Evolutionary conservation across 805 yeast genomes (phyloP), one percentile per base, ranked within the genome.

Genomic region (Jamesozyma gamospora): DNA sequence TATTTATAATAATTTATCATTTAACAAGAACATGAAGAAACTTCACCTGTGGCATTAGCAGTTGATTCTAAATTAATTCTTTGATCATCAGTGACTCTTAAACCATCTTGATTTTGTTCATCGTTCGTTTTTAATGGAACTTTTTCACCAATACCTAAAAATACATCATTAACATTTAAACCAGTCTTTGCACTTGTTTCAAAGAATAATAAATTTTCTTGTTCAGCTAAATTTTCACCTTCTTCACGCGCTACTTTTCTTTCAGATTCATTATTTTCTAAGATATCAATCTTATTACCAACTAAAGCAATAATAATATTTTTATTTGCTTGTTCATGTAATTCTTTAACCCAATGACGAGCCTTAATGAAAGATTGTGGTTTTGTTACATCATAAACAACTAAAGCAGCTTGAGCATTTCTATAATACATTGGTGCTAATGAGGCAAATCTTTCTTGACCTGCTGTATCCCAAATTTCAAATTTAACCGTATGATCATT

Each of bases 401-500:
- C 95, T 45, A 90, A 67, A 0, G 97, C 97, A 21, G 95, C 94
- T 60, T 88, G 96, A 13, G 98, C 96, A 56, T 92, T 90, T 59
- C 98, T 75, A 66, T 90, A 90, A 64, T 90, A 90, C 92, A 90
- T 82, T 24, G 97, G 97, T 1, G 97, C 96, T 54, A 90, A 72
- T 19, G 90, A 79, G 13, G 96, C 96, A 68, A 90, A 90, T 47
- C 98, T 67, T 62, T 90, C 98, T 67, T 90, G 97, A 16, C 98
- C 98, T 2, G 97, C 97, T 12, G 97, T 88, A 60, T 88, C 97
- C 94, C 95, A 84, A 43, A 84, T 85, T 58, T 84, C 95, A 59
- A 85, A 87, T 62, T 92, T 90, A 56, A 90, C 84, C 8, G 92
- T 83, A 54, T 81, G 74, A 44, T 79, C 82, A 36, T 92, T 83